Evolutionary conservation across 1,284 basidiomycete species (phyloP), one percentile per base, ranked within the genome.

Genomic region (Tremellales sp.): DNA sequence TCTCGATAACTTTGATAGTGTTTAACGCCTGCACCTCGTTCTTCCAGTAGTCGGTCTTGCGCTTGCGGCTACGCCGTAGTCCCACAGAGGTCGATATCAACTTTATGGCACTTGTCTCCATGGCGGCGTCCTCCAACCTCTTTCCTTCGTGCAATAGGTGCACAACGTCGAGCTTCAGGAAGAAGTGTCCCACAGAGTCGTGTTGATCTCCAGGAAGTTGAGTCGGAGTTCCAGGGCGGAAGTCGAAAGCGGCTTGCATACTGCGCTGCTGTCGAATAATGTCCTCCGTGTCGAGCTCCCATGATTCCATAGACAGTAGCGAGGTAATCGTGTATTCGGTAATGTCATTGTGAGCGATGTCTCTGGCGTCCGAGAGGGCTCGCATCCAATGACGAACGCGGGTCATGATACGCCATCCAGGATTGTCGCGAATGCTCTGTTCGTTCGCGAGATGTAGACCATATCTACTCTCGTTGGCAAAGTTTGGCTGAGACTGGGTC

Each of bases 401-500:
- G 25, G 63, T 53, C 2, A 73, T 46, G 8, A 64, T 49, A 40
- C 60, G 53, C 70, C 70, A 73, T 4, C 70, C 70, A 1, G 60
- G 51, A 40, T 70, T 65, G 15, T 56, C 52, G 15, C 70, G 62
- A 19, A 70, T 60, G 43, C 61, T 62, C 2, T 65, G 56, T 22
- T 59, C 56, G 44, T 71, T 68, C 25, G 64, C 51, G 10, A 65
- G 57, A 19, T 73, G 70, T 3, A 73, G 58, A n/a, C 61, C 67
- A 49, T 68, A 71, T 1, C 61, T 49, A 15, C 53, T 48, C 29
- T 67, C 66, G 47, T 57, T 56, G 4, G 58, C 54, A 50, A 71
- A 73, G 1, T 49, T 45, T 0, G 70, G 70, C 1, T 56, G 44
- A 5, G 58, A 52, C 2, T 46, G 17, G 1, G 54, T 25, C n/a